Evolutionary conservation across 352 stramenopile species (phyloP).

Genomic region (Pythium vanterpoolii): DNA sequence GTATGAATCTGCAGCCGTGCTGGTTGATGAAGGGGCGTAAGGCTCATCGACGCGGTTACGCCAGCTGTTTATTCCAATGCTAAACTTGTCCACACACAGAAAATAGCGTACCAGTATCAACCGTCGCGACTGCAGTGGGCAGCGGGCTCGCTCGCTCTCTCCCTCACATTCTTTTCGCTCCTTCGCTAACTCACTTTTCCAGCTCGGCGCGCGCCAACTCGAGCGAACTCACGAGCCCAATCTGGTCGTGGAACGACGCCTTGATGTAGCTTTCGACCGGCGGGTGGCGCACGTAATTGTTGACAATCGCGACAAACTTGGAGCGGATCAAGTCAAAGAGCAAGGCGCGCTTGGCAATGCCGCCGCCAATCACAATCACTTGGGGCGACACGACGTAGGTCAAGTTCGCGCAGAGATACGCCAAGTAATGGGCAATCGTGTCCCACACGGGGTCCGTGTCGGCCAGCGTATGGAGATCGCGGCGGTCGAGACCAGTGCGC

Average conservation of each 20-base stretch:
- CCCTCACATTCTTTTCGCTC: background rate
- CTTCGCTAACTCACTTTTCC: conserved; percentile 18
- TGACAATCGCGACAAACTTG: conserved; percentile 70
- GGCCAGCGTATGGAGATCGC: conserved; percentile 61
- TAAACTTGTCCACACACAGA: conserved; percentile 1
- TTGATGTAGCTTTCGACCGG: conserved; percentile 74
- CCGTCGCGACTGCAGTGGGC: background rate
- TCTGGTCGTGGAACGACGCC: conserved; percentile 76
- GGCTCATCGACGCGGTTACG: background rate
- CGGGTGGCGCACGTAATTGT: conserved; percentile 79
- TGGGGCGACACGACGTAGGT: conserved; percentile 91
- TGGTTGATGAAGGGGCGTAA: too few species aligned
- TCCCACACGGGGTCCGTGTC: conserved; percentile 92
- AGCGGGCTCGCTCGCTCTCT: background rate
- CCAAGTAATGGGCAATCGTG: conserved; percentile 94
- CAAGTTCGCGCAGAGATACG: conserved; percentile 93
- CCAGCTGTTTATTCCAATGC: background rate
- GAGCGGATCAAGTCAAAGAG: conserved; percentile 82
- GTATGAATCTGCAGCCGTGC: too few species aligned
- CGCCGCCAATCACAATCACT: conserved; percentile 95
- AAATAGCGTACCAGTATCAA: background rate
- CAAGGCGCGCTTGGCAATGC: conserved; percentile 89
- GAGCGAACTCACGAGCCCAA: conserved; percentile 81
- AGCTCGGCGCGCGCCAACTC: conserved; percentile 73
- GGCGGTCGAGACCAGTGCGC: conserved; percentile 73